A percentile compares a stretch with the other conserved stretches of the same genome.
Conservation (phyloP, 495 filamentous ascomycete species). For the Lindgomyces ingoldianus region DNA sequence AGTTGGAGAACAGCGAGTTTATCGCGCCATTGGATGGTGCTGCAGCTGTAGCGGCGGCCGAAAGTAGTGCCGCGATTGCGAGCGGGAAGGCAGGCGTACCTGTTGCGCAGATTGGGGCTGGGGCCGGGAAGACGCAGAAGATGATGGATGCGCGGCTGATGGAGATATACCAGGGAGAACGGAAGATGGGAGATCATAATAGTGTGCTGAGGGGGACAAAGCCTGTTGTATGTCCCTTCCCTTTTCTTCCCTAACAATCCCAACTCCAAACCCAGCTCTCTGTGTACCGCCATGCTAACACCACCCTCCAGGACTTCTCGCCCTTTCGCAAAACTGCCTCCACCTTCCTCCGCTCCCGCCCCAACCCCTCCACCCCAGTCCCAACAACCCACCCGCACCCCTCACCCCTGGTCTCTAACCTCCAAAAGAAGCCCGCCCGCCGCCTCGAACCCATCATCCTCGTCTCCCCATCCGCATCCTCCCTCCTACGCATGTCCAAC, state of each 20-base stretch:
- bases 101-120: constrained; percentile 44
- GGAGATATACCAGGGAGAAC: constrained; percentile 87
- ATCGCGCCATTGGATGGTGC: constrained; percentile 79
- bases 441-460: constrained; percentile 94
- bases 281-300: constrained; percentile 39
- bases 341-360: constrained; percentile 66
- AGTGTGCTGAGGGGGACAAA: constrained; percentile 84
- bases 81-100: constrained; percentile 50
- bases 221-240: constrained; percentile 66
- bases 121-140: constrained; percentile 50
- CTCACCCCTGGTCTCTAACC: constrained; percentile 43
- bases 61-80: constrained; percentile 51
- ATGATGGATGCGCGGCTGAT: constrained; percentile 75
- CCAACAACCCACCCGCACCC: constrained; percentile 20
- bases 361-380: constrained; percentile 37
- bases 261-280: not conserved
- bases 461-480: constrained; percentile 95
- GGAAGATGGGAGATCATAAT: constrained; percentile 90
- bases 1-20: constrained; percentile 84
- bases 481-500: constrained; percentile 95
- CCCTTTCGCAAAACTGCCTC: constrained; percentile 85
- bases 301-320: constrained; percentile 75
- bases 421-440: constrained; percentile 54
- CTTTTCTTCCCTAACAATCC: not conserved
- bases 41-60: constrained; percentile 50